A percentile compares a stretch with the other conserved stretches of the same genome.
phyloP scores from a whole-genome alignment of 805 yeast species.

The Spathaspora gorwiae region DNA sequence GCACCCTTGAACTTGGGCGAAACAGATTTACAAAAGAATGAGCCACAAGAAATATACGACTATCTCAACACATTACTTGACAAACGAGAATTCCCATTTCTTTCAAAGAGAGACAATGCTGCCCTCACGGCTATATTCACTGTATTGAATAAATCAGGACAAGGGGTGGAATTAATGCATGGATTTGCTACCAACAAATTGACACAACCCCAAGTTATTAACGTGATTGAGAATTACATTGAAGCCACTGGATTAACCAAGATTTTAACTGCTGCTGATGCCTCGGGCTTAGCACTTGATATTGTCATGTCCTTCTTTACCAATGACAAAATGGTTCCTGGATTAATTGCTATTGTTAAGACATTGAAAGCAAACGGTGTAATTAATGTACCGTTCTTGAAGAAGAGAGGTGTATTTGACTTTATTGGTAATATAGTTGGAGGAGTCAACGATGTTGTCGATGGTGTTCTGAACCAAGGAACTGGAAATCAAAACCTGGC shows the following conservation, averaged over 20 bases:
- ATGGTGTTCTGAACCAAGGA: background rate
- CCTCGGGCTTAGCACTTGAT: constrained; percentile 10
- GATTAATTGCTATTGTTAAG: constrained; percentile 5
- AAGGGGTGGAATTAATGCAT: constrained; percentile 9
- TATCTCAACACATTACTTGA: constrained; percentile 3
- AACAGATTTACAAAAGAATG: background rate
- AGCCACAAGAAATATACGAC: background rate
- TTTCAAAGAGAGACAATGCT: constrained; percentile 5
- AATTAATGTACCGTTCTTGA: background rate
- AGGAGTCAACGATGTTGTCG: constrained; percentile 1
- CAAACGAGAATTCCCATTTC: background rate
- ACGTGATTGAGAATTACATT: constrained; percentile 7
- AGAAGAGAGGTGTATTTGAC: constrained; percentile 9
- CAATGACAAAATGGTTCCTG: constrained; percentile 5
- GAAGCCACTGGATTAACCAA: constrained; percentile 5
- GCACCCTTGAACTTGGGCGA: constrained; percentile 1
- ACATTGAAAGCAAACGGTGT: constrained; percentile 7
- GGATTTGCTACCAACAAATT: constrained; percentile 6
- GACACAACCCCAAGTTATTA: constrained; percentile 5
- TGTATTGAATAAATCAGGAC: constrained; percentile 9
- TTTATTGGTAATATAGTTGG: constrained; percentile 4
- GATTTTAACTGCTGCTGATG: constrained; percentile 8
- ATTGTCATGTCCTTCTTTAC: constrained; percentile 9
- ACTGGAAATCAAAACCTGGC: background rate
- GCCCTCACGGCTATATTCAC: constrained; percentile 9